Conservation (phyloP, 805 yeast species). For the Ogataea saltuana region DNA sequence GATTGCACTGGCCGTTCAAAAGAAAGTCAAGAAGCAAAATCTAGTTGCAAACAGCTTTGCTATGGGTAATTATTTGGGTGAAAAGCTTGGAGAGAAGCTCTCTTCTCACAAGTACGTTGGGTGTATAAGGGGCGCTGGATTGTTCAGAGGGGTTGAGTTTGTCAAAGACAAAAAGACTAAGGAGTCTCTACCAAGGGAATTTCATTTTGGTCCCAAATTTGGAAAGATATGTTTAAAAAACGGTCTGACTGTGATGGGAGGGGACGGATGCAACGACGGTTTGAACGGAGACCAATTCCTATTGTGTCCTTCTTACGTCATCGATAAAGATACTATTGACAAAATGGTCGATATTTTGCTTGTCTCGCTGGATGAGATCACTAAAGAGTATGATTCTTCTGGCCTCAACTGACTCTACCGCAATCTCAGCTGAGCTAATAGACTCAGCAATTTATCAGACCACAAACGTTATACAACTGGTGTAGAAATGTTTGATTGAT, state of each 20-base stretch:
- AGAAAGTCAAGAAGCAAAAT: conserved; percentile 39
- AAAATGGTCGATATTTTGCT: conserved; percentile 28
- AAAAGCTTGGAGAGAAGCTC: conserved; percentile 33
- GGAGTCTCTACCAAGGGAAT: conserved; percentile 41
- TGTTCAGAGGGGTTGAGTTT: conserved; percentile 55
- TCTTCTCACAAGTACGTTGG: conserved; percentile 41
- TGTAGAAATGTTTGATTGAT: no score
- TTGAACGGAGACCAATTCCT: conserved; percentile 45
- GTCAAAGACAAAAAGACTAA: conserved; percentile 48
- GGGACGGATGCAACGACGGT: conserved; percentile 42
- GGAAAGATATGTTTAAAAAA: conserved; percentile 38
- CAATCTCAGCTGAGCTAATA: neutral
- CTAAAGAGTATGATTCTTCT: conserved; percentile 4
- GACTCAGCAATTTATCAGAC: no score
- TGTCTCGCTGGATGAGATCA: conserved; percentile 14
- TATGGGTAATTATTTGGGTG: conserved; percentile 47
- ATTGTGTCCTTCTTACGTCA: conserved; percentile 47
- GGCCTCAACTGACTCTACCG: neutral
- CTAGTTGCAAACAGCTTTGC: conserved; percentile 42
- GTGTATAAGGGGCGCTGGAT: conserved; percentile 55
- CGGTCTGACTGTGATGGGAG: conserved; percentile 44
- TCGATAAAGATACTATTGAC: conserved; percentile 38
- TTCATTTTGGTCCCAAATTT: conserved; percentile 36
- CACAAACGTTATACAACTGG: no score
- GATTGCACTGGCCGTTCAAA: conserved; percentile 45